Evolutionary conservation across 2,329 filamentous ascomycete genomes (phyloP), one percentile per base, ranked within the genome.

Genomic region (Stagonosporopsis chrysanthemi): DNA sequence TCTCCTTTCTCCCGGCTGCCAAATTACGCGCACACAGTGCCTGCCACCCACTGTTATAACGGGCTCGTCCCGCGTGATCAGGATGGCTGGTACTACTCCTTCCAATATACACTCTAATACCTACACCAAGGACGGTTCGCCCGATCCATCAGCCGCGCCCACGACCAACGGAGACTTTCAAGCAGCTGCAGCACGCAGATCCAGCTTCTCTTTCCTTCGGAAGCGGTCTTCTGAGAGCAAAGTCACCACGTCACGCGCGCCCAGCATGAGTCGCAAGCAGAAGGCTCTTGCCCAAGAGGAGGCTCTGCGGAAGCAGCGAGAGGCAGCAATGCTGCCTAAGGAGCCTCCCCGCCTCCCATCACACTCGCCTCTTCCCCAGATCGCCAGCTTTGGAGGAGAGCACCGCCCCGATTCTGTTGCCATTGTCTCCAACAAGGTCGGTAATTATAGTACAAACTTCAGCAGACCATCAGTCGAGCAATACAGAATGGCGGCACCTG

Each of bases 381-480:
- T 87, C 54, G 80, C 84, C 63, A 82, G 80, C 15, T 87, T 87
- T 69, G 86, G 86, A 60, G 86, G 85, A 63, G 89, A 91, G 2
- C 81, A 75, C 44, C 78, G 87, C 60, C 83, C 87, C 28, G 88
- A 90, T 67, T 85, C 85, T 7, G 76, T 86, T 57, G 83, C 85
- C 65, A 86, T 86, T 69, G 77, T 85, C 64, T 84, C 86, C 84
- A 56, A 86, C 84, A 74, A 84, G 86, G 64, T 81, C 79, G 65
- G 66, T 65, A 66, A 55, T 58, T 65, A 63, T 61, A 60, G 44
- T 47, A 62, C 62, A 48, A 75, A 75, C 66, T 75, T 74, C 69
- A 76, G 71, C 64, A 67, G 74, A 22, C 74, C 75, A 12, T 74
- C 72, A 4, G 61, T 62, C n/a, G 75, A 79, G 38, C 51, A 63